Conservation (phyloP, 345 rosid genomes). For the Gossypium arboreum region DNA sequence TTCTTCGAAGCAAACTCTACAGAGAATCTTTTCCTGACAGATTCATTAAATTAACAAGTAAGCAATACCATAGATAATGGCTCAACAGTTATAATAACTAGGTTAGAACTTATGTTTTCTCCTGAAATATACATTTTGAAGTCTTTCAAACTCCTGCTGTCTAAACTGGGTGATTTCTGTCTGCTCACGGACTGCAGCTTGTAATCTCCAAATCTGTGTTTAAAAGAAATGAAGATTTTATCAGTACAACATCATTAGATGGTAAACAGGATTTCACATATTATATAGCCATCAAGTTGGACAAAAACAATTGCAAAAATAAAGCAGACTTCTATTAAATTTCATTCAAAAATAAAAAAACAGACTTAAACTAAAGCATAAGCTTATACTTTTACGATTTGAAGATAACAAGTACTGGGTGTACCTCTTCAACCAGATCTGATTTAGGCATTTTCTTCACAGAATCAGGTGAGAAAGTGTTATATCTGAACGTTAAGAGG, state of each 20-base stretch:
- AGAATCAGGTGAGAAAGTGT: slow-evolving; percentile 70
- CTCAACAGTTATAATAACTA: not conserved
- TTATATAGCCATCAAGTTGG: not conserved
- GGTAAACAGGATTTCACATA: not conserved
- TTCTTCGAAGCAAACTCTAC: slow-evolving; percentile 85
- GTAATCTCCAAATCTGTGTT: slow-evolving; percentile 71
- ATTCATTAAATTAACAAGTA: slow-evolving; percentile 14
- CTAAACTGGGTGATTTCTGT: slow-evolving; percentile 62
- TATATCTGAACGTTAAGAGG: slow-evolving; percentile 46
- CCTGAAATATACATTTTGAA: slow-evolving; percentile 56
- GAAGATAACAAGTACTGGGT: not conserved
- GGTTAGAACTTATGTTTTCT: not conserved
- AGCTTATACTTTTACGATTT: not conserved
- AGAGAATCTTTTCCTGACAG: slow-evolving; percentile 79
- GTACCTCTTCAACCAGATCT: slow-evolving; percentile 82
- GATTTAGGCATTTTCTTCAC: slow-evolving; percentile 85
- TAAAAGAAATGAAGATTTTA: slow-evolving; percentile 11
- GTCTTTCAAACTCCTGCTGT: slow-evolving; percentile 74
- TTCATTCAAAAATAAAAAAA: too few species aligned
- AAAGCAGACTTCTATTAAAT: not conserved
- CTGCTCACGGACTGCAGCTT: slow-evolving; percentile 67
- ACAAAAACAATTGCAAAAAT: slow-evolving; percentile 4
- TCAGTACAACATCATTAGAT: not conserved
- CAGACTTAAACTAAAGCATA: not conserved
- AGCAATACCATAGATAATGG: not conserved